Percentiles rank a stretch among this genome's conserved stretches.
Evolutionary conservation across 768 basidiomycete genomes (phyloP).

Genomic region (Pleurotus citrinopileatus): DNA sequence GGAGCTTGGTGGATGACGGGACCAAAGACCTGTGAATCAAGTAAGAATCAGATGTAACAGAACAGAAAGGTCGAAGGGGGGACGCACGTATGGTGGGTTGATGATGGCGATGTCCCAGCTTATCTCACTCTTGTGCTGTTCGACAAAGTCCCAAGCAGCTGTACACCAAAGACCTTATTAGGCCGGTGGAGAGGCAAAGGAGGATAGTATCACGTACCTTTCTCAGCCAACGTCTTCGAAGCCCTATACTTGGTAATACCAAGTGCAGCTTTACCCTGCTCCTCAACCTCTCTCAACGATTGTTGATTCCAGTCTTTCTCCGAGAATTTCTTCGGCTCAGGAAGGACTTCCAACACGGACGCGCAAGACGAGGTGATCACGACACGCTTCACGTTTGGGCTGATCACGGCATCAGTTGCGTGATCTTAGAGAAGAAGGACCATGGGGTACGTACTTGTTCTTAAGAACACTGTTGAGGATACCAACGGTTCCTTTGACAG

Average conservation of each 20-base stretch:
- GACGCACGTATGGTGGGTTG: conserved; percentile 51
- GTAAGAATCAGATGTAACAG: not conserved
- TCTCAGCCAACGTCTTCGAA: conserved; percentile 66
- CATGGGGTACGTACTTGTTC: conserved; percentile 34
- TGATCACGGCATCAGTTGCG: conserved; percentile 9
- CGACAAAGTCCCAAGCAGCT: conserved; percentile 43
- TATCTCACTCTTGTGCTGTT: conserved; percentile 38
- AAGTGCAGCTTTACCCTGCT: conserved; percentile 44
- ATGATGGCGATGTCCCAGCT: conserved; percentile 51
- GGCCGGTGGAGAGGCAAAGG: not conserved
- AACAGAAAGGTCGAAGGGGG: not conserved
- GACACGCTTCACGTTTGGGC: conserved; percentile 57
- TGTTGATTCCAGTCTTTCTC: conserved; percentile 64
- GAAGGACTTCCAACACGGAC: conserved; percentile 32
- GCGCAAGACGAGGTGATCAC: conserved; percentile 67
- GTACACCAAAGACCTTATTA: too few relatives aligned
- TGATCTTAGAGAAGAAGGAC: not conserved
- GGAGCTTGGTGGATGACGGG: conserved; percentile 41
- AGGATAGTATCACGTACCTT: conserved; percentile 27
- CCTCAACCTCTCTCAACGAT: conserved; percentile 39
- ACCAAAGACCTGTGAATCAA: conserved; percentile 25
- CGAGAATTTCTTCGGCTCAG: conserved; percentile 29
- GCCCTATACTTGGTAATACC: conserved; percentile 49
- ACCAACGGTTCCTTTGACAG: conserved; percentile 65
- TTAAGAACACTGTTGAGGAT: conserved; percentile 59